Percentiles rank a stretch among this genome's conserved stretches.
phyloP scores from a whole-genome alignment of 2,329 filamentous ascomycete genomes.

The Colletotrichum phormii region DNA sequence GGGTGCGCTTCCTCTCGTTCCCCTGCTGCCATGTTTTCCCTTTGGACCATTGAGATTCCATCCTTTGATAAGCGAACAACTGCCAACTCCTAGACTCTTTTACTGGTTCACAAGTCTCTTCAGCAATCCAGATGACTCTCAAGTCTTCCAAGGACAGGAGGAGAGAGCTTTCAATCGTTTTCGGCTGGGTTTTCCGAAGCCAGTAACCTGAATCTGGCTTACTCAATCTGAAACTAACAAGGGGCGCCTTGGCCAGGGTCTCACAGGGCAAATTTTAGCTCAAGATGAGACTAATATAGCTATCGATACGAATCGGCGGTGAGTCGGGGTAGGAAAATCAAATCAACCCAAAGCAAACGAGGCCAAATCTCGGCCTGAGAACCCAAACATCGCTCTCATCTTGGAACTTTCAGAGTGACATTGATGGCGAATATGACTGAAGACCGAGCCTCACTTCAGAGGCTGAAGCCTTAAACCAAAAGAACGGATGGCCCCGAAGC shows the following conservation, averaged over 20 bases:
- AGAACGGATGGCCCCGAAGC: background rate
- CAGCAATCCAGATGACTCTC: background rate
- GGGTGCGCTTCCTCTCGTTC: background rate
- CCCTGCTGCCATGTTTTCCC: background rate
- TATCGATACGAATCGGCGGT: conserved; percentile 16
- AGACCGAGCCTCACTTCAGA: background rate
- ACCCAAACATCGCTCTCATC: background rate
- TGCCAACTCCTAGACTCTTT: background rate
- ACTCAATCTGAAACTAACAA: conserved; percentile 28
- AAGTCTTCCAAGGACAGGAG: background rate
- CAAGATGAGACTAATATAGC: conserved; percentile 24
- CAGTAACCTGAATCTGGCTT: background rate
- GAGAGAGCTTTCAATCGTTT: no score
- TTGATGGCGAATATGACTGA: background rate
- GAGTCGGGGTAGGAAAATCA: background rate
- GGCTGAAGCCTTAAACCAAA: background rate
- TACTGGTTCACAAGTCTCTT: background rate
- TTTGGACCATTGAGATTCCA: background rate
- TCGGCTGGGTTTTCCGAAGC: background rate
- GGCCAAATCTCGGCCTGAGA: background rate
- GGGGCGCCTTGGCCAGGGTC: conserved; percentile 9
- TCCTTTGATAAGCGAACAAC: background rate
- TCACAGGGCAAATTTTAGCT: conserved; percentile 10
- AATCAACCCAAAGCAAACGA: background rate
- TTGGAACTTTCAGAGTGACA: background rate